Conservation (phyloP, 257 asterid genomes). For the Handroanthus guayacan region DNA sequence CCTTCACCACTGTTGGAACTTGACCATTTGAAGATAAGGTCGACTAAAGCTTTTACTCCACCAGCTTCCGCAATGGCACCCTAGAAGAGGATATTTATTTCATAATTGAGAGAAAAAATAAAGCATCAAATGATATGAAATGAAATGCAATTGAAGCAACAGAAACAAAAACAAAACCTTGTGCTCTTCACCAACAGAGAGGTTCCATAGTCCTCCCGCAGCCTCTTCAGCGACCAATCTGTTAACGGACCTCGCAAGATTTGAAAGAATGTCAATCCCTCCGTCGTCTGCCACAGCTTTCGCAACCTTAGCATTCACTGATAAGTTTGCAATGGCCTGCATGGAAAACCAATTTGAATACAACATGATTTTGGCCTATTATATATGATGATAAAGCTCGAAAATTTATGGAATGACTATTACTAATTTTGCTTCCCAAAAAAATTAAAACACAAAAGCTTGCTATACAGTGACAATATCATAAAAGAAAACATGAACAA, state of each 20-base stretch:
- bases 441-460: not conserved
- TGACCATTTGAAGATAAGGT: slow-evolving; percentile 86
- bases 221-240: slow-evolving; percentile 90
- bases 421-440: not conserved
- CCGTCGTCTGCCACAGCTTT: slow-evolving; percentile 94
- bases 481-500: slow-evolving; percentile 2
- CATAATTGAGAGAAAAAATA: not conserved
- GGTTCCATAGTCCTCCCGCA: slow-evolving; percentile 93
- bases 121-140: slow-evolving; percentile 16
- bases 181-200: slow-evolving; percentile 84
- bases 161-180: slow-evolving; percentile 56
- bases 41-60: slow-evolving; percentile 85
- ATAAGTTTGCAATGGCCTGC: slow-evolving; percentile 85
- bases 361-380: slow-evolving; percentile 8
- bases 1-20: slow-evolving; percentile 72
- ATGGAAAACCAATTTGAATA: slow-evolving; percentile 32
- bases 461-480: not conserved
- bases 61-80: slow-evolving; percentile 86
- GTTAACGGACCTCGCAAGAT: slow-evolving; percentile 76
- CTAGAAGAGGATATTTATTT: slow-evolving; percentile 47
- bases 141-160: slow-evolving; percentile 9
- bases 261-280: slow-evolving; percentile 68
- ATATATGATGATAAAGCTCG: slow-evolving; percentile 23
- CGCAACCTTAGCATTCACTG: slow-evolving; percentile 83
- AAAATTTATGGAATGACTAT: slow-evolving; percentile 25